Base-by-base conservation (phyloP, 441 rosid genomes). In the Geranium incanum region DNA sequence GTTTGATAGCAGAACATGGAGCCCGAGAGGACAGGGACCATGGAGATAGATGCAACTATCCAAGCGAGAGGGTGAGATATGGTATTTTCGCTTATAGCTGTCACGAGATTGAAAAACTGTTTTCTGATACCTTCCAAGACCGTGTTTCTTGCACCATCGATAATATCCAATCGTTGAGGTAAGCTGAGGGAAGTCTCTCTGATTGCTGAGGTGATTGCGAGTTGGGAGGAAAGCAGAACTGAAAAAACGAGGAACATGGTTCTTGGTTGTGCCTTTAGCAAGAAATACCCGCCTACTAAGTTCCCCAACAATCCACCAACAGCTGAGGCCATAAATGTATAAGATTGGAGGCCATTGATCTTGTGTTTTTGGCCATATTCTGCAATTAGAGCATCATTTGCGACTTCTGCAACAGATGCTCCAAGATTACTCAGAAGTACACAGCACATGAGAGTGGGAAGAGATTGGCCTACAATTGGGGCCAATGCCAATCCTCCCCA, bases 311-410 rank as follows among this genome's bases (percentile, higher is more conserved):
- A 74, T 59, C 92, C 97, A 72, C 93, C 95, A 1, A 78, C 82
- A 41, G 97, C 96, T 67, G 79, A 84, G 78, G 94, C 94, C 90
- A 92, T 88, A 70, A 86, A 87, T 19, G 91, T 92, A 70, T 86
- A 92, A 68, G 94, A 87, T 71, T 92, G 96, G 50, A 89, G 91
- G 68, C 90, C 81, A 43, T 73, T 75, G 33, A 79, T 79, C 28
- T 71, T 76, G 72, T 83, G 81, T 41, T 84, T 77, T 65, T 83
- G 84, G 50, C 94, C 97, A 64, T 82, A 89, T 72, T 89, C 97
- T 43, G 96, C 88, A 37, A 92, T 89, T 59, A 92, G 89, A 74
- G 97, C 97, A 69, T 92, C 97, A 41, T 85, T 81, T 5, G 92
- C 91, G 13, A 92, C 97, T 84, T 92, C 96, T 13, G 86, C 80